Percentiles rank a stretch among this genome's conserved stretches.
Conservation (phyloP, 2,329 filamentous ascomycete species). For the Trichoderma breve region DNA sequence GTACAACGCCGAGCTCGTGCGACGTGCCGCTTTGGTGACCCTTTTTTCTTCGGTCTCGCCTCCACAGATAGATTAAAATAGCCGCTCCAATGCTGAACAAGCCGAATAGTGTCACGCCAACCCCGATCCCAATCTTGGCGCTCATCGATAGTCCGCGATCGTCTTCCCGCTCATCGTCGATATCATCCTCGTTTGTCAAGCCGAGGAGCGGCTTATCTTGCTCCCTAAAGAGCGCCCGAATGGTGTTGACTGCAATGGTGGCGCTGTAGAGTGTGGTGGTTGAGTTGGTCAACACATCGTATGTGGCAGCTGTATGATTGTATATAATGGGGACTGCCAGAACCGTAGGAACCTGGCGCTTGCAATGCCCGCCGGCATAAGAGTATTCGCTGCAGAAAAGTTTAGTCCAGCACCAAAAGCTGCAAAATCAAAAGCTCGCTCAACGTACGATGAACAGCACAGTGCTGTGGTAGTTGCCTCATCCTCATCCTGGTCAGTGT, state of each 20-base stretch:
- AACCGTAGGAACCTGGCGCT: conserved; percentile 36
- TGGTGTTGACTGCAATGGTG: conserved; percentile 38
- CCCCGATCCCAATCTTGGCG: conserved; percentile 37
- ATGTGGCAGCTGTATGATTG: conserved; percentile 36
- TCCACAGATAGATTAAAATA: conserved; percentile 29
- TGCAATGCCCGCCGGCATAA: conserved; percentile 35
- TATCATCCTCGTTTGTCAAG: conserved; percentile 35
- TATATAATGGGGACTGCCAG: conserved; percentile 39
- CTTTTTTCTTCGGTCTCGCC: conserved; percentile 20
- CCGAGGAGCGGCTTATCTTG: conserved; percentile 36
- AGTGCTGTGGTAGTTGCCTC: conserved; percentile 40
- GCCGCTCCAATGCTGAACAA: conserved; percentile 30
- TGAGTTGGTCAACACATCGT: conserved; percentile 35
- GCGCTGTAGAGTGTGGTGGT: conserved; percentile 40
- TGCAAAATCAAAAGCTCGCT: neutral
- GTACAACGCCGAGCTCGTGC: conserved; percentile 29
- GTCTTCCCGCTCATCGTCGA: conserved; percentile 24
- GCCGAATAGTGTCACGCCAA: conserved; percentile 33
- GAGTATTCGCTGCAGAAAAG: conserved; percentile 33
- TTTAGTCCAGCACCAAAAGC: conserved; percentile 20
- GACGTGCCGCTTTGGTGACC: neutral
- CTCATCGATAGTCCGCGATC: conserved; percentile 28
- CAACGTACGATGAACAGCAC: conserved; percentile 42
- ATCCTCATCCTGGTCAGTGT: conserved; percentile 29
- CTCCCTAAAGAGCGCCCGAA: conserved; percentile 39